Conservation (phyloP, 2,329 filamentous ascomycete genomes). For the Xylariaceae sp. region DNA sequence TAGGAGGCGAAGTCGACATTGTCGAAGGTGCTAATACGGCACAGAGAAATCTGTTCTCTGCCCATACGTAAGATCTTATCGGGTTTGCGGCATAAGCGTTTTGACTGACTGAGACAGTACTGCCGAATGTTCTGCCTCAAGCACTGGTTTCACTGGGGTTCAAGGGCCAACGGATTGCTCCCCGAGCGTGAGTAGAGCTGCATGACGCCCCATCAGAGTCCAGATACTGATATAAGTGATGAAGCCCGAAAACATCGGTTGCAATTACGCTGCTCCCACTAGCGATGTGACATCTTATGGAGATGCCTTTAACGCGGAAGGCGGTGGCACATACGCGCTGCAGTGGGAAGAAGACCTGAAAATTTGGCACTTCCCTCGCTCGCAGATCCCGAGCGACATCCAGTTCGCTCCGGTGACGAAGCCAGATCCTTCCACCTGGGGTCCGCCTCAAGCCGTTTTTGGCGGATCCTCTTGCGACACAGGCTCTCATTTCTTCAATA, state of each 20-base stretch:
- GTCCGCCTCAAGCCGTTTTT: constrained; percentile 64
- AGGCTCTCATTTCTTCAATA: constrained; percentile 58
- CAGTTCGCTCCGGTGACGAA: constrained; percentile 35
- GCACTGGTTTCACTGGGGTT: constrained; percentile 19
- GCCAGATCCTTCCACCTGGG: constrained; percentile 66
- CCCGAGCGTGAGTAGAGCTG: constrained; percentile 13
- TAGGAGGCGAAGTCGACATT: constrained; percentile 63
- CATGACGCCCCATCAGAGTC: neutral
- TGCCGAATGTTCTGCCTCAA: constrained; percentile 18
- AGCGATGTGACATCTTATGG: constrained; percentile 50
- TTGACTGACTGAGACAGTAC: constrained; percentile 12
- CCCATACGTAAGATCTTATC: constrained; percentile 56
- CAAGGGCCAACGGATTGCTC: constrained; percentile 22
- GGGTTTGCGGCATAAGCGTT: too few species aligned
- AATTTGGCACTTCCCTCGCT: constrained; percentile 74
- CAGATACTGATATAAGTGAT: constrained; percentile 4
- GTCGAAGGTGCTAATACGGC: constrained; percentile 65
- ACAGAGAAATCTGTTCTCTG: constrained; percentile 55
- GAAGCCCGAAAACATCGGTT: constrained; percentile 44
- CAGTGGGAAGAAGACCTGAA: constrained; percentile 66
- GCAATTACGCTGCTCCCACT: constrained; percentile 36
- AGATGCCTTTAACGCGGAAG: constrained; percentile 60
- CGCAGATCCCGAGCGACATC: constrained; percentile 62
- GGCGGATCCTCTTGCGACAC: constrained; percentile 63
- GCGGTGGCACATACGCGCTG: constrained; percentile 67